phyloP scores from a whole-genome alignment of 805 yeast genomes.

The Brettanomyces sp. region DNA sequence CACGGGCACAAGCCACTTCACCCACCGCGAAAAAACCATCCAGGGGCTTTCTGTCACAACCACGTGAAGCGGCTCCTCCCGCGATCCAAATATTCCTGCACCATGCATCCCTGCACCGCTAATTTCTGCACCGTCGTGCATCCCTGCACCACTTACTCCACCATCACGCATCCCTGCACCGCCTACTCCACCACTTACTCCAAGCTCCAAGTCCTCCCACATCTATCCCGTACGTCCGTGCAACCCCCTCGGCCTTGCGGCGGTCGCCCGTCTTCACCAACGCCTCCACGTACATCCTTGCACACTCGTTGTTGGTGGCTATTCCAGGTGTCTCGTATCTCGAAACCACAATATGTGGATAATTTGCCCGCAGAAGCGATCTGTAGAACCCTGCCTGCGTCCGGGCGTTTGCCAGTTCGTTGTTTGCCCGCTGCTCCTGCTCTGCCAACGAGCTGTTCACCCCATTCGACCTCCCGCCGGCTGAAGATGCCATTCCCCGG shows the following conservation, averaged over 20 bases:
- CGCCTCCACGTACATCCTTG: constrained; percentile 72
- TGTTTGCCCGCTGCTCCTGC: constrained; percentile 82
- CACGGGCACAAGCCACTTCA: constrained; percentile 78
- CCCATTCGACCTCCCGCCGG: background rate
- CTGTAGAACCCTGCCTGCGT: constrained; percentile 81
- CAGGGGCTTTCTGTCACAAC: constrained; percentile 78
- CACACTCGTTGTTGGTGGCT: constrained; percentile 72
- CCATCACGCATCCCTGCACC: constrained; percentile 4
- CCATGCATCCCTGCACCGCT: constrained; percentile 3
- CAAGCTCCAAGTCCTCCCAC: background rate
- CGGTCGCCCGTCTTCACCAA: constrained; percentile 66
- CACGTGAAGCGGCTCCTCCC: constrained; percentile 87
- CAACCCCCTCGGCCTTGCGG: constrained; percentile 66
- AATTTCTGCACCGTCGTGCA: background rate
- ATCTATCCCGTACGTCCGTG: constrained; percentile 30
- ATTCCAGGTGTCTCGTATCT: constrained; percentile 93
- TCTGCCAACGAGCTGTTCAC: constrained; percentile 31
- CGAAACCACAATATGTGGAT: constrained; percentile 94
- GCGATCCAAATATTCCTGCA: constrained; percentile 31
- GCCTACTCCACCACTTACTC: background rate
- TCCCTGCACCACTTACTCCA: background rate
- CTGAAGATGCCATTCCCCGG: too few relatives aligned
- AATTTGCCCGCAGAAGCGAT: constrained; percentile 63
- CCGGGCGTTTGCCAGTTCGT: constrained; percentile 54
- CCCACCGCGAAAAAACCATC: constrained; percentile 74